A percentile compares a stretch with the other conserved stretches of the same genome.
phyloP scores from a whole-genome alignment of 768 basidiomycete genomes.

The Daedaleopsis nitida region DNA sequence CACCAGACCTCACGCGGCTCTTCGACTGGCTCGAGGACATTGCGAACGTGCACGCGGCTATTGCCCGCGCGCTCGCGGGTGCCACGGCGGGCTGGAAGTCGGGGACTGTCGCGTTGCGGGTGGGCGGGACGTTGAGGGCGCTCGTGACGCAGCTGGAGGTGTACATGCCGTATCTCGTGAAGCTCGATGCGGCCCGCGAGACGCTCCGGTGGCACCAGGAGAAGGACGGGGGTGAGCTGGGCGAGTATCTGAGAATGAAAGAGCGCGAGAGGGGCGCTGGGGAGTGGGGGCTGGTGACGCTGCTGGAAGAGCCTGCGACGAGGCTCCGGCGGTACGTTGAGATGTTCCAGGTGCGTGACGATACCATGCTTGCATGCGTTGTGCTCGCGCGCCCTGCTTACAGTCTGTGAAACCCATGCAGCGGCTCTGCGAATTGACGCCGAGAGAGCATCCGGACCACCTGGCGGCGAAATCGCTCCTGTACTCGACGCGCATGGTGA shows the following conservation, averaged over 20 bases:
- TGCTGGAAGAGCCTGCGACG: slow-evolving; percentile 76
- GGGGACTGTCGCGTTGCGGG: slow-evolving; percentile 41
- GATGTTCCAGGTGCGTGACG: slow-evolving; percentile 65
- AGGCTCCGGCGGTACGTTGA: slow-evolving; percentile 71
- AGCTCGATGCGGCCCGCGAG: slow-evolving; percentile 66
- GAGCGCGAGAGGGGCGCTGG: slow-evolving; percentile 54
- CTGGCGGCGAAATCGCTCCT: slow-evolving; percentile 65
- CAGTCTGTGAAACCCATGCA: slow-evolving; percentile 31
- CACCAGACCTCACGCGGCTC: slow-evolving; percentile 63
- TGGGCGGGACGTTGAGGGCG: slow-evolving; percentile 59
- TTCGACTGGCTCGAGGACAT: slow-evolving; percentile 93
- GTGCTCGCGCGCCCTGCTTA: too few species aligned
- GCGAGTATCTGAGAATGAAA: slow-evolving; percentile 79
- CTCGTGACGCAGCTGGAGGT: slow-evolving; percentile 74
- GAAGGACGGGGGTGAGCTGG: slow-evolving; percentile 59
- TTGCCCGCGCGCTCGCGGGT: slow-evolving; percentile 53
- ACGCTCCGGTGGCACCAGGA: slow-evolving; percentile 43
- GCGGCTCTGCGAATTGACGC: slow-evolving; percentile 72
- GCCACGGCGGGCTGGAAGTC: slow-evolving; percentile 19
- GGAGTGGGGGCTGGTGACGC: slow-evolving; percentile 64
- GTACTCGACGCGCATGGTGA: slow-evolving; percentile 67
- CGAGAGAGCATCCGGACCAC: slow-evolving; percentile 70
- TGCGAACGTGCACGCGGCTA: slow-evolving; percentile 68
- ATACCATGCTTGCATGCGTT: too few species aligned
- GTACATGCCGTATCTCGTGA: slow-evolving; percentile 85